Evolutionary conservation across 1,284 basidiomycete species (phyloP).

Genomic region (Sutorius eximius): DNA sequence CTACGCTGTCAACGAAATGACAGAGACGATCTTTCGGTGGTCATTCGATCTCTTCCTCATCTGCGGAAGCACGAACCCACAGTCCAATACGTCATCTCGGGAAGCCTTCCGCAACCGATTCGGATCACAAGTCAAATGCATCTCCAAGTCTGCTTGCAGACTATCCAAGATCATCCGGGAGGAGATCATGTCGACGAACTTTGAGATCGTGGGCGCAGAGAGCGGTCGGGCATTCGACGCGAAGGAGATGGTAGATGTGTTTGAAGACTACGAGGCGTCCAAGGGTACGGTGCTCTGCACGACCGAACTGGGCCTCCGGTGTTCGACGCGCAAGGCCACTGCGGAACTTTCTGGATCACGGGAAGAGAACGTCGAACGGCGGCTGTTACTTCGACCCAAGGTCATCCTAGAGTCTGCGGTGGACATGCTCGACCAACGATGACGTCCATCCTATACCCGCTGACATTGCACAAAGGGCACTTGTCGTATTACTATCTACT

Average conservation of each 20-base stretch:
- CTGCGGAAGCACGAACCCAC: conserved; percentile 51
- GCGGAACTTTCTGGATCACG: conserved; percentile 30
- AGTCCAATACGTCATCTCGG: conserved; percentile 36
- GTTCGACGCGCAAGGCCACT: conserved; percentile 51
- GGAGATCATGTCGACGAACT: conserved; percentile 71
- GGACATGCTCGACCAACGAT: conserved; percentile 51
- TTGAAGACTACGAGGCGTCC: conserved; percentile 58
- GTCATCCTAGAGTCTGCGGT: conserved; percentile 70
- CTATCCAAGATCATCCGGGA: conserved; percentile 62
- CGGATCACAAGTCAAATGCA: conserved; percentile 57
- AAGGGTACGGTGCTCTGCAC: conserved; percentile 58
- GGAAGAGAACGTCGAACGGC: conserved; percentile 53
- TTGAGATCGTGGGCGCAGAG: conserved; percentile 63
- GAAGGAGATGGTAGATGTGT: conserved; percentile 62
- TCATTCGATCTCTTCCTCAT: conserved; percentile 63
- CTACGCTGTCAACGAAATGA: conserved; percentile 63
- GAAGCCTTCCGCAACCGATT: conserved; percentile 52
- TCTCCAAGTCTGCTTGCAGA: conserved; percentile 59
- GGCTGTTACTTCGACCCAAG: conserved; percentile 63
- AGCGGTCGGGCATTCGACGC: conserved; percentile 50
- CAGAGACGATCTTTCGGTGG: conserved; percentile 70
- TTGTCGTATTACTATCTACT: background rate
- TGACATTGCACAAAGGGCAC: background rate
- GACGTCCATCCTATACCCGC: background rate
- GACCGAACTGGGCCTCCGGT: conserved; percentile 67